Percentiles rank a stretch among this genome's conserved stretches.
phyloP scores from a whole-genome alignment of 371 early-diverging fungal species.

The Phascolomyces articulosus region DNA sequence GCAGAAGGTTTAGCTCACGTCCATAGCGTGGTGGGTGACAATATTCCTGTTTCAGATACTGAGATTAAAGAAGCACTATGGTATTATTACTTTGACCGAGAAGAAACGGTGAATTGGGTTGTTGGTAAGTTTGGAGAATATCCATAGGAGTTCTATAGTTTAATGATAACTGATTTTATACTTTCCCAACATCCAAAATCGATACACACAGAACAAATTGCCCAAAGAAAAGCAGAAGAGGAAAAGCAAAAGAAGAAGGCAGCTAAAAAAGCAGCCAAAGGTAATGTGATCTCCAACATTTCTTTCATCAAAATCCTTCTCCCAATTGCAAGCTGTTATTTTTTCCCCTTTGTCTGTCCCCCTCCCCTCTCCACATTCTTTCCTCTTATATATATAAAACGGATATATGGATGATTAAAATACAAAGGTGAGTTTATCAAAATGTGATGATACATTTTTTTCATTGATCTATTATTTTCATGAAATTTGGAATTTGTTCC shows the following conservation, averaged over 20 bases:
- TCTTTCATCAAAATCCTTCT: not conserved
- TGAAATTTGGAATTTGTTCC: not conserved
- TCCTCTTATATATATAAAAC: not conserved
- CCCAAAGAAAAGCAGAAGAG: constrained; percentile 35
- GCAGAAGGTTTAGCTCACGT: constrained; percentile 57
- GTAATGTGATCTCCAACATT: constrained; percentile 19
- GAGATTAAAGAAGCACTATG: constrained; percentile 71
- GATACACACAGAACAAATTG: constrained; percentile 48
- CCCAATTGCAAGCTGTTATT: constrained; percentile 6
- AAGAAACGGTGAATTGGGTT: constrained; percentile 59
- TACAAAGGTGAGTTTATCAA: no score
- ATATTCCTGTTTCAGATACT: constrained; percentile 42
- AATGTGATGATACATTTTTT: no score
- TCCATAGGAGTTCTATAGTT: not conserved
- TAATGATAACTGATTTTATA: not conserved
- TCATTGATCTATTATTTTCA: not conserved
- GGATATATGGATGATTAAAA: no score
- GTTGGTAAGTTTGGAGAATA: constrained; percentile 45
- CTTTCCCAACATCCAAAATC: no score
- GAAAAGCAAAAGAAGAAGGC: constrained; percentile 46
- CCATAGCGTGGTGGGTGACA: constrained; percentile 54
- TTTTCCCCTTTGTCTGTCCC: not conserved
- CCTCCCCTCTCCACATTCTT: constrained; percentile 1
- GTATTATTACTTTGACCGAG: constrained; percentile 66
- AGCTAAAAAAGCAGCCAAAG: constrained; percentile 42